Evolutionary conservation across 345 rosid genomes (phyloP).

Genomic region (Rhodamnia argentea): DNA sequence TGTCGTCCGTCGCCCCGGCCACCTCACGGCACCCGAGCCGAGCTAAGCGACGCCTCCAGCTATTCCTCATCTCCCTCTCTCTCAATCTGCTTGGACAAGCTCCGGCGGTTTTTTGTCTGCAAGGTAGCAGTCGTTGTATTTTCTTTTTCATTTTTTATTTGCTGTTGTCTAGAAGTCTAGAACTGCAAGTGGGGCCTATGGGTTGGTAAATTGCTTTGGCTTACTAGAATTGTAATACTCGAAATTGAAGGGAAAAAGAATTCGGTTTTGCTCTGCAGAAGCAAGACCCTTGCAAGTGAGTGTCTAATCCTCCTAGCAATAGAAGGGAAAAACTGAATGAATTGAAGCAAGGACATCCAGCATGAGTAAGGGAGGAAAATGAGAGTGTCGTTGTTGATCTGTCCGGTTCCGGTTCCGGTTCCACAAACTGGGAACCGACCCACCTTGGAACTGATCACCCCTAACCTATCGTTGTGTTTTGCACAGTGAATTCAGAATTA

Average conservation of each 20-base stretch:
- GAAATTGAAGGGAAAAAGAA: not conserved
- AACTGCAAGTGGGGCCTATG: not conserved
- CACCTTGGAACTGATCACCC: not conserved
- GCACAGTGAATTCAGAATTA: not conserved
- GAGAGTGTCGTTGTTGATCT: not conserved
- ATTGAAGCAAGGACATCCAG: not conserved
- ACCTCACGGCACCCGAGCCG: not conserved
- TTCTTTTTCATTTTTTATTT: not conserved
- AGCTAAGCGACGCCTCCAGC: not conserved
- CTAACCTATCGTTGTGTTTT: not conserved
- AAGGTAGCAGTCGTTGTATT: not conserved
- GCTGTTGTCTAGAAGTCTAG: not conserved
- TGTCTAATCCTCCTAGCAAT: not conserved
- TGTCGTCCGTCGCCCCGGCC: not conserved
- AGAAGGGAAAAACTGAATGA: not conserved
- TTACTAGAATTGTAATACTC: not conserved
- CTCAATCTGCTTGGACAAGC: not conserved
- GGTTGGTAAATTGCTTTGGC: not conserved
- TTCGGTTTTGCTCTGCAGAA: not conserved
- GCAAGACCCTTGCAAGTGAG: not conserved
- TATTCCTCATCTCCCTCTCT: not conserved
- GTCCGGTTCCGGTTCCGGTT: not conserved
- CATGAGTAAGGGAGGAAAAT: not conserved
- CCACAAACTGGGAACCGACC: not conserved
- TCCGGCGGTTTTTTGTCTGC: not conserved